A percentile compares a stretch with the other conserved stretches of the same genome.
These are phyloP conservation scores for Daldinia loculata DNA, from an alignment of 495 filamentous ascomycete species.

Conservation along the genomic window DNA sequence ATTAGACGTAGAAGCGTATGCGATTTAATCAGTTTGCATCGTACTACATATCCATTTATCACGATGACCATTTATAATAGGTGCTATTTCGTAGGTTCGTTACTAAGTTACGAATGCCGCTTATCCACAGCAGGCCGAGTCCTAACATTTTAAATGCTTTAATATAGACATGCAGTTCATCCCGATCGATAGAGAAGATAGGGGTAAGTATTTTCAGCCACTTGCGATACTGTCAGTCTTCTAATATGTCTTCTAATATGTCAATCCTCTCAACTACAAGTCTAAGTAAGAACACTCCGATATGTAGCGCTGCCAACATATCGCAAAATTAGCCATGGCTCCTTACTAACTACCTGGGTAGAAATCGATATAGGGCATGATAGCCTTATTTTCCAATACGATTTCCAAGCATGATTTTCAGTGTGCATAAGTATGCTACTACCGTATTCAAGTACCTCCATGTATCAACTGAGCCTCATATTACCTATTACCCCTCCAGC, in stretches of 20 bases:
- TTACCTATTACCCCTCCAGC: neutral
- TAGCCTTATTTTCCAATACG: neutral
- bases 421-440: neutral
- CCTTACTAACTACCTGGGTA: neutral
- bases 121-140: neutral
- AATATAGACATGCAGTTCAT: neutral
- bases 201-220: neutral
- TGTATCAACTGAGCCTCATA: neutral
- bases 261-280: neutral
- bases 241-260: no score
- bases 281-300: neutral
- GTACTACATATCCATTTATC: neutral
- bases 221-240: neutral
- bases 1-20: conserved; percentile 24
- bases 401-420: neutral
- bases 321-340: neutral
- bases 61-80: neutral
- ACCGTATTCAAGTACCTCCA: neutral
- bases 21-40: neutral
- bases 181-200: neutral
- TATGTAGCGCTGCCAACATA: neutral
- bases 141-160: neutral
- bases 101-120: neutral
- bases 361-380: neutral
- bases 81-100: neutral